Conservation (phyloP, 83 land plant species). For the Picea abies region DNA sequence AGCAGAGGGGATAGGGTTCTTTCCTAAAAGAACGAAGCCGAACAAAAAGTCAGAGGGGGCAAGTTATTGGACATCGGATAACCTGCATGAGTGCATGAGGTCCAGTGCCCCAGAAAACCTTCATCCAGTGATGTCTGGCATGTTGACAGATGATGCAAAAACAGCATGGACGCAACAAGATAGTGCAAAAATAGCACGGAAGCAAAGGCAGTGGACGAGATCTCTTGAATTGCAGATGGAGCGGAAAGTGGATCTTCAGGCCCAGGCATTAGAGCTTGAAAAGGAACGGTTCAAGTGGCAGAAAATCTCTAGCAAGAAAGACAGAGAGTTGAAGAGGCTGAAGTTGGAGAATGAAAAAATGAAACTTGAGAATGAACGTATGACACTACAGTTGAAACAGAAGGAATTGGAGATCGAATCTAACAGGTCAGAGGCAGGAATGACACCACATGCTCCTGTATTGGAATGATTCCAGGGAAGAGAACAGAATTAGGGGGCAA, state of each 20-base stretch:
- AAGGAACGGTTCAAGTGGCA: conserved; percentile 70
- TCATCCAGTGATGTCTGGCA: conserved; percentile 30
- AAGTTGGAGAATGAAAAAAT: conserved; percentile 64
- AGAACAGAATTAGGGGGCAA: not conserved
- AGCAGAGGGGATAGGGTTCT: not conserved
- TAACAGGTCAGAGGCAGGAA: conserved; percentile 21
- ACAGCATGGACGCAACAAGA: too few relatives aligned
- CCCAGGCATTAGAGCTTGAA: conserved; percentile 55
- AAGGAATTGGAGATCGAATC: conserved; percentile 52
- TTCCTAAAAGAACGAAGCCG: not conserved
- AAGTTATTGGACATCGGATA: not conserved
- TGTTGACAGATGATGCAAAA: conserved; percentile 18
- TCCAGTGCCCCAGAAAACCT: not conserved
- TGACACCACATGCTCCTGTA: not conserved
- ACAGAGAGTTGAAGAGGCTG: conserved; percentile 66
- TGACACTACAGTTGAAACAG: conserved; percentile 56
- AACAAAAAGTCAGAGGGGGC: not conserved
- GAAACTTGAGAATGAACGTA: conserved; percentile 71
- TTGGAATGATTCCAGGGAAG: conserved; percentile 8
- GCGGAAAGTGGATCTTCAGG: conserved; percentile 38
- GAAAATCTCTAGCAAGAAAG: conserved; percentile 54
- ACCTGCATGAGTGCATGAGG: not conserved
- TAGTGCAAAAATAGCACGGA: conserved; percentile 14
- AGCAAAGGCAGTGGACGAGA: conserved; percentile 48
- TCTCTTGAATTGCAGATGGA: conserved; percentile 37